A percentile compares a stretch with the other conserved stretches of the same genome.
Evolutionary conservation across 208 protist genomes (phyloP).

Genomic region (Naegleria gruberi): DNA sequence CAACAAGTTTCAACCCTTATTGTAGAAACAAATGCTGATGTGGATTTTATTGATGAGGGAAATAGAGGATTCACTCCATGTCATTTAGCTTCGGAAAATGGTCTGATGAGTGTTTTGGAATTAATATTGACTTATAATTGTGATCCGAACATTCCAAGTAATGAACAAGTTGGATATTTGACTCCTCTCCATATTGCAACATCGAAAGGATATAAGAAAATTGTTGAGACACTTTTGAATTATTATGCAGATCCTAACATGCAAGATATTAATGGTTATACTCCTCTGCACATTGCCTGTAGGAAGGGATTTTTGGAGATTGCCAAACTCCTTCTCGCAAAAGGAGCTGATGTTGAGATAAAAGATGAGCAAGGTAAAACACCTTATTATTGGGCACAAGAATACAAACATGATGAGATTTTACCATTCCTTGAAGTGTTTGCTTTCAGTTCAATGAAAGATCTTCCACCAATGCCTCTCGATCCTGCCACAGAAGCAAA

Average conservation of each 20-base stretch:
- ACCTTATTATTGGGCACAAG: conserved; percentile 6
- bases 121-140: background rate
- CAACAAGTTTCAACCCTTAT: background rate
- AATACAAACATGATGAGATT: conserved; percentile 11
- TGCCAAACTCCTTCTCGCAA: background rate
- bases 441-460: background rate
- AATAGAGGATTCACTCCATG: background rate
- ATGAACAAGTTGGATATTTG: background rate
- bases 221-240: conserved; percentile 3
- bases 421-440: background rate
- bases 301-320: background rate
- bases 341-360: background rate
- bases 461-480: background rate
- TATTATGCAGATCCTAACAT: conserved; percentile 14
- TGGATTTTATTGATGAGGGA: background rate
- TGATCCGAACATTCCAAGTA: background rate
- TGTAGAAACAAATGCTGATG: background rate
- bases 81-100: background rate
- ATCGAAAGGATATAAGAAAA: conserved; percentile 9
- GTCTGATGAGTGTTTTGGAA: background rate
- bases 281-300: background rate
- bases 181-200: conserved; percentile 10
- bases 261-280: background rate
- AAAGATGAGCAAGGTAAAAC: conserved; percentile 4
- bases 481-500: background rate